Evolutionary conservation across 768 basidiomycete genomes (phyloP), one percentile per base, ranked within the genome.

Genomic region (Tricholoma terreum): DNA sequence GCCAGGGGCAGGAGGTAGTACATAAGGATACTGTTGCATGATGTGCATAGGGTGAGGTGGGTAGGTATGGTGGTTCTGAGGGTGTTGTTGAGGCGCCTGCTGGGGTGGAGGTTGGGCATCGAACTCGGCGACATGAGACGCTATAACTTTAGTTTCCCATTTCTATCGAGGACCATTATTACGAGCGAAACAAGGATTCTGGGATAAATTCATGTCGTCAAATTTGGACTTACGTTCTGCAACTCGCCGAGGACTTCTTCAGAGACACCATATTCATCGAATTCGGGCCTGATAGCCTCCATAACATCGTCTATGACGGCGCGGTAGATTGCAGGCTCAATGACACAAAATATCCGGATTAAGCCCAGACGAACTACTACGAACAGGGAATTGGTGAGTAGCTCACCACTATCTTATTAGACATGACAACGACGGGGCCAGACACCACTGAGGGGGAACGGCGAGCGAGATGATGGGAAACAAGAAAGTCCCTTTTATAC

Each of bases 371-470:
- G 74, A 70, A 78, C 80, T 83, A 83, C 80, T 78, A 80, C 75
- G 71, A 71, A 76, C 73, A 75, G 66, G 74, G 75, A 75, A 74
- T 80, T 74, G 77, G 82, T 82, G 85, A 84, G 81, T 77, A 85
- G 88, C 90, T 91, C 84, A 94, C 93, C 86, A 96, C 94, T 80
- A 94, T 92, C 82, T 95, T 95, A 88, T 96, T 96, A 59, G 93
- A 94, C 94, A 95, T 96, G 53, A 65, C 65, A 69, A 64, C 3
- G 21, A 67, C 62, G 63, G 67, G 54, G 63, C 62, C 67, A 70
- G 70, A 71, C 69, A 70, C 73, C 70, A 66, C 72, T 67, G 62
- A 66, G 67, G 52, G 62, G 67, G 70, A 68, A 71, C 73, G 69
- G 67, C 73, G 75, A 64, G 69, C 66, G 70, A 72, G 74, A 65